phyloP scores from a whole-genome alignment of 2,329 filamentous ascomycete genomes.

The Botryotinia narcissicola region DNA sequence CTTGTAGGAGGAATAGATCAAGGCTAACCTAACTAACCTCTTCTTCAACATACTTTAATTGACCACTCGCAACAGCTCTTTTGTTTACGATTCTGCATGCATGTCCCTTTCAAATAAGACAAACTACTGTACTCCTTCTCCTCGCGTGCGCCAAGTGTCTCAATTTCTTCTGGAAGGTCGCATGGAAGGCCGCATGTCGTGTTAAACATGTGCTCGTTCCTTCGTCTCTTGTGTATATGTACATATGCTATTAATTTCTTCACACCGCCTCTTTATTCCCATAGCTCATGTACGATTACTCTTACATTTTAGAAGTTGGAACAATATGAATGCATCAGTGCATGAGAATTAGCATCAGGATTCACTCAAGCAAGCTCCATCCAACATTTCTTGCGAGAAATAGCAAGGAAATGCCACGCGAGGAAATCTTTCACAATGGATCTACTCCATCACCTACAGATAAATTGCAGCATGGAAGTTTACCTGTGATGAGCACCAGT shows the following conservation, averaged over 20 bases:
- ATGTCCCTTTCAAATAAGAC: constrained; percentile 5
- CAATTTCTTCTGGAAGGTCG: constrained; percentile 14
- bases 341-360: neutral
- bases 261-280: constrained; percentile 11
- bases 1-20: neutral
- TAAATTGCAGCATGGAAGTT: neutral
- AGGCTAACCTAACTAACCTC: neutral
- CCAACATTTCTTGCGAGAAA: neutral
- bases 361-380: neutral
- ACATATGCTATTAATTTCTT: neutral
- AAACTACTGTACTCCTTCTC: neutral
- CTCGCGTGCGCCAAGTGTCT: neutral
- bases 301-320: neutral
- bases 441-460: neutral
- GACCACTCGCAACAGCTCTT: neutral
- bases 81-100: neutral
- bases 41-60: neutral
- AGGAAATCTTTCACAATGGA: neutral
- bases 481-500: constrained; percentile 1
- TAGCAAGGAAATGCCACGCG: neutral
- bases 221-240: neutral
- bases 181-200: constrained; percentile 14
- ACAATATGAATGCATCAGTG: neutral
- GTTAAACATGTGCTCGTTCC: constrained; percentile 13
- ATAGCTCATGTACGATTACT: neutral